Base-by-base conservation (phyloP, 768 basidiomycete species). In the Boletus sp. region DNA sequence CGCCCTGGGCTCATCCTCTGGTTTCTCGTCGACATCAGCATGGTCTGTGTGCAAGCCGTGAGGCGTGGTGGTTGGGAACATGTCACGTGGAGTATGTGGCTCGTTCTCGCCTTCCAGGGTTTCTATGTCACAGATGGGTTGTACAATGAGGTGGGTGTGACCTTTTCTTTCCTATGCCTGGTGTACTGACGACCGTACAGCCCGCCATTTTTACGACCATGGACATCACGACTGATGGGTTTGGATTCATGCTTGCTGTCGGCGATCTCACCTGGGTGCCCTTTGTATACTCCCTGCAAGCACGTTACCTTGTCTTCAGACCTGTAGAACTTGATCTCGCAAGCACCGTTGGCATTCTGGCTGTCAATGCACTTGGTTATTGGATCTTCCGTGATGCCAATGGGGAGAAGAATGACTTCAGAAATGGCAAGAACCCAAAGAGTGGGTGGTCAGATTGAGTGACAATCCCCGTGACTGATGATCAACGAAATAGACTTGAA, bases 141-240 rank as follows among this genome's bases (percentile, higher is more conserved):
- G 42, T 97, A 89, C 75, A 93, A 94, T 68, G 97, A 98, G 79
- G 94, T 90, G 35, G n/a, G 58, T 37, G 5, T 47, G 21, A n/a
- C 33, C 11, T 27, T 48, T 27, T 37, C 25, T 7, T n/a, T 17
- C 35, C 11, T 38, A 29, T 38, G 9, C 11, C 5, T 27, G 5
- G 33, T 7, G 8, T 34, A 17, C 43, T 54, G 10, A 58, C 27
- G 14, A 30, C 17, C 21, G 0, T 39, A 23, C 60, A 97, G 92
- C 81, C 90, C 2, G 88, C 90, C 10, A 80, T 99, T 59, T 79
- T 98, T 53, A 95, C 92, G 1, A 93, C 89, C 4, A 99, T 99
- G 91, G 97, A 99, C 66, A 95, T 99, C 66, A 95, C 88, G 4
- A 90, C 90, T 11, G 97, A 99, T 63, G 97, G 97, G 11, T 98